Percentiles rank a stretch among this genome's conserved stretches.
Conservation (phyloP, 176 grass and related monocot species). For the Ananas comosus region DNA sequence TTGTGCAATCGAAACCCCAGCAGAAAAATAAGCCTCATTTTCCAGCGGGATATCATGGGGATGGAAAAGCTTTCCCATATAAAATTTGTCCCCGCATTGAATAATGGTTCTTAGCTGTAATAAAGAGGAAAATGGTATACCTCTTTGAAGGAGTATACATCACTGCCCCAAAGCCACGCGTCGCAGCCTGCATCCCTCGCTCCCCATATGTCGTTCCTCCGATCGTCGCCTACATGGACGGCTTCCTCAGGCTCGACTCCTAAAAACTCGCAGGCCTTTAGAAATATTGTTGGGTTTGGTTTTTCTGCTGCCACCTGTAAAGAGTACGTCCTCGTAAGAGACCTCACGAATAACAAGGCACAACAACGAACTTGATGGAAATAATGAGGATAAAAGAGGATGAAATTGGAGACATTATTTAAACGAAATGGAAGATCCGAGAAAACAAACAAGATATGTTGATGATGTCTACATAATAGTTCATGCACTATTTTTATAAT, state of each 20-base stretch:
- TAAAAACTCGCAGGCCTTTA: conserved; percentile 79
- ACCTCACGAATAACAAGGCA: neutral
- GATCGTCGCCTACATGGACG: conserved; percentile 92
- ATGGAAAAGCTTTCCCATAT: neutral
- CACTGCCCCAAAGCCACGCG: conserved; percentile 93
- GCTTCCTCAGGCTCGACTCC: conserved; percentile 80
- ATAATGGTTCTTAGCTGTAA: neutral
- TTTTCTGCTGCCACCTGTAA: conserved; percentile 81
- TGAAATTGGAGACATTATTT: too few species aligned
- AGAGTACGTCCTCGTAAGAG: neutral
- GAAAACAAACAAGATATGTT: too few species aligned
- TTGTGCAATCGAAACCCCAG: too few species aligned
- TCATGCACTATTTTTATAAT: too few species aligned
- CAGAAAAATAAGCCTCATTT: too few species aligned
- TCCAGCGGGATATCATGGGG: too few species aligned
- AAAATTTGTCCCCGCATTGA: neutral
- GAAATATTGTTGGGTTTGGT: conserved; percentile 94
- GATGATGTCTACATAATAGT: too few species aligned
- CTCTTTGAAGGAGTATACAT: conserved; percentile 95
- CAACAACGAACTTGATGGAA: neutral
- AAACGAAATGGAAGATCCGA: too few species aligned
- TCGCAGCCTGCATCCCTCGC: conserved; percentile 95
- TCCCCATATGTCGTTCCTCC: conserved; percentile 90
- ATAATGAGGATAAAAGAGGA: neutral
- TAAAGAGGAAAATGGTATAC: conserved; percentile 27